Percentiles rank a stretch among this genome's conserved stretches.
These are phyloP conservation scores for Boletus tylopilopsis DNA, from an alignment of 768 basidiomycete genomes.

Conservation along the genomic window DNA sequence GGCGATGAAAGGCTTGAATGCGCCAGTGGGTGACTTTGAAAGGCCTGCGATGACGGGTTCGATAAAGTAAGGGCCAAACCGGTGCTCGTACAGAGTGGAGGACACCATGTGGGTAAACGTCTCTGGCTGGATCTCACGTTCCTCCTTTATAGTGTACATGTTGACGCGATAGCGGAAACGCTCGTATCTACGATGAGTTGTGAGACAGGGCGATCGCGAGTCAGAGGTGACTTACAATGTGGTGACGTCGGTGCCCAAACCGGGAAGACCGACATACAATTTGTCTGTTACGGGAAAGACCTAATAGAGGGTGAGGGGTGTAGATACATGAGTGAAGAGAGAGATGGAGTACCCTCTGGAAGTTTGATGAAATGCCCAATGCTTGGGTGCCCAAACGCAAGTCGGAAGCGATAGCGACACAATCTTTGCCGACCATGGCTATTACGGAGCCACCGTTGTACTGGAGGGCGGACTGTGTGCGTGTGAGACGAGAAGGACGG, in stretches of 20 bases:
- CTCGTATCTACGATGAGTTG: constrained; percentile 65
- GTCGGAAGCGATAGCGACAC: constrained; percentile 98
- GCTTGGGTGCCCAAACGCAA: constrained; percentile 86
- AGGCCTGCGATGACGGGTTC: constrained; percentile 96
- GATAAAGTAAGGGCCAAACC: constrained; percentile 95
- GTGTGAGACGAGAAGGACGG: constrained; percentile 3
- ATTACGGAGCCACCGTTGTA: constrained; percentile 97
- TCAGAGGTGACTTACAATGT: constrained; percentile 62
- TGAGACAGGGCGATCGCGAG: not conserved
- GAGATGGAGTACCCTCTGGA: constrained; percentile 75
- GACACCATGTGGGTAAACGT: constrained; percentile 95
- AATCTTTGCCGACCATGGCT: constrained; percentile 99
- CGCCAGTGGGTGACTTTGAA: constrained; percentile 66
- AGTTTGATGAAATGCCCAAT: constrained; percentile 84
- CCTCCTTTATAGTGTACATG: constrained; percentile 99
- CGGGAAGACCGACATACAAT: constrained; percentile 87
- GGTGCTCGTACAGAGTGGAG: constrained; percentile 90
- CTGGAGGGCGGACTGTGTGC: constrained; percentile 77
- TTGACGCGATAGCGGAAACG: constrained; percentile 91
- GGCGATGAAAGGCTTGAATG: constrained; percentile 88
- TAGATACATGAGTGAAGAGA: constrained; percentile 11
- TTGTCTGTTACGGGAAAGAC: constrained; percentile 93
- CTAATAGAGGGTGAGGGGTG: constrained; percentile 38
- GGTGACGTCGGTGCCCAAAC: constrained; percentile 88
- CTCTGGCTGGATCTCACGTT: constrained; percentile 93